Conservation (phyloP, 1,284 basidiomycete species). For the Schizophyllum amplum region DNA sequence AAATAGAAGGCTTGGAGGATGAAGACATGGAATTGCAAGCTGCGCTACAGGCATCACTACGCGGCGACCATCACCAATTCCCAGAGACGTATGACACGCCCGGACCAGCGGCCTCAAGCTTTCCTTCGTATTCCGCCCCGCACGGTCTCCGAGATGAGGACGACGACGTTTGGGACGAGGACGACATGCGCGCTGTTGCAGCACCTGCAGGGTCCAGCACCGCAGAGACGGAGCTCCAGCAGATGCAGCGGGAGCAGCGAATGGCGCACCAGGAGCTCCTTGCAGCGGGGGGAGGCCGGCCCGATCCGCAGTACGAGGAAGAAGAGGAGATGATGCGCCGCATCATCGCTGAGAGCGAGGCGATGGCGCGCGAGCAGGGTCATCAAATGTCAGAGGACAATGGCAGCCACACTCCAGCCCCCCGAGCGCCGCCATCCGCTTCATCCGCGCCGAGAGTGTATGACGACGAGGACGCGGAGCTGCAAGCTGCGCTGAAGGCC, state of each 20-base stretch:
- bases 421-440: background rate
- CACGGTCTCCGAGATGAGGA: slow-evolving; percentile 14
- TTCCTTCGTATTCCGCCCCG: slow-evolving; percentile 13
- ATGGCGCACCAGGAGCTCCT: slow-evolving; percentile 54
- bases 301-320: slow-evolving; percentile 30
- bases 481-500: slow-evolving; percentile 80
- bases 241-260: slow-evolving; percentile 63
- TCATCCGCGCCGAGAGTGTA: slow-evolving; percentile 40
- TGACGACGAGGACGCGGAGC: slow-evolving; percentile 81
- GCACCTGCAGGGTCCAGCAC: slow-evolving; percentile 36
- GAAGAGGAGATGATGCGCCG: slow-evolving; percentile 54
- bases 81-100: background rate
- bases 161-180: slow-evolving; percentile 8
- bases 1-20: slow-evolving; percentile 51
- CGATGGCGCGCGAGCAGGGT: slow-evolving; percentile 30
- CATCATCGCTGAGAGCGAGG: slow-evolving; percentile 64
- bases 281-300: slow-evolving; percentile 29
- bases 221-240: slow-evolving; percentile 59
- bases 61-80: slow-evolving; percentile 15
- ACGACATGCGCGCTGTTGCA: slow-evolving; percentile 31
- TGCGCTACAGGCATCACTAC: slow-evolving; percentile 73
- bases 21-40: slow-evolving; percentile 85
- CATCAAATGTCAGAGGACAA: slow-evolving; percentile 20
- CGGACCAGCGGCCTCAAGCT: background rate
- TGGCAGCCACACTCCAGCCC: background rate